phyloP scores from a whole-genome alignment of 345 rosid genomes.

The Euphorbia peplus region DNA sequence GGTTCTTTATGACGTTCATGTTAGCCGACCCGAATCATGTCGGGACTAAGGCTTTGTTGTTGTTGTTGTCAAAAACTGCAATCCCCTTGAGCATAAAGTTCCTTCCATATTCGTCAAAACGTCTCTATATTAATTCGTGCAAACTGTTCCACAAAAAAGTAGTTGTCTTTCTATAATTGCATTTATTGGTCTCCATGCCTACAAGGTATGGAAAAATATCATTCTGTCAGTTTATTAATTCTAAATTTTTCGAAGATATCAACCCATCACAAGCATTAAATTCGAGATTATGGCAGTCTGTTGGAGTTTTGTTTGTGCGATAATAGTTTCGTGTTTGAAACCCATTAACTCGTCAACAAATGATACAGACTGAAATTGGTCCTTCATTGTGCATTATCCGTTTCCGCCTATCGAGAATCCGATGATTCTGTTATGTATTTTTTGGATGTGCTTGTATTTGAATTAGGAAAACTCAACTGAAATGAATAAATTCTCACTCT shows the following conservation, averaged over 20 bases:
- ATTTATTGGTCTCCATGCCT: background rate
- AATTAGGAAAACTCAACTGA: too few species aligned
- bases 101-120: background rate
- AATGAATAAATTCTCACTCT: constrained; percentile 11
- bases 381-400: background rate
- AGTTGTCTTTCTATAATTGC: background rate
- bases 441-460: too few species aligned
- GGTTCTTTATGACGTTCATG: too few species aligned
- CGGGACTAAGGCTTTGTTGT: too few species aligned
- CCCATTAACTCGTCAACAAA: too few species aligned
- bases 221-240: background rate
- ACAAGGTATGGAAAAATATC: background rate
- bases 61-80: too few species aligned
- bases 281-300: background rate
- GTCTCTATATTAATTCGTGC: background rate
- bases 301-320: background rate
- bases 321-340: background rate
- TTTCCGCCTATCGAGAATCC: background rate
- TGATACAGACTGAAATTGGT: background rate
- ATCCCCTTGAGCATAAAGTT: background rate
- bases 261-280: background rate
- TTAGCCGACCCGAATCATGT: too few species aligned
- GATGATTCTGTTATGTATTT: too few species aligned
- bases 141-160: background rate
- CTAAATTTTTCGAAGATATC: background rate